These are phyloP conservation scores for Suillus subaureus DNA, from an alignment of 768 basidiomycete genomes.

Conservation along the genomic window DNA sequence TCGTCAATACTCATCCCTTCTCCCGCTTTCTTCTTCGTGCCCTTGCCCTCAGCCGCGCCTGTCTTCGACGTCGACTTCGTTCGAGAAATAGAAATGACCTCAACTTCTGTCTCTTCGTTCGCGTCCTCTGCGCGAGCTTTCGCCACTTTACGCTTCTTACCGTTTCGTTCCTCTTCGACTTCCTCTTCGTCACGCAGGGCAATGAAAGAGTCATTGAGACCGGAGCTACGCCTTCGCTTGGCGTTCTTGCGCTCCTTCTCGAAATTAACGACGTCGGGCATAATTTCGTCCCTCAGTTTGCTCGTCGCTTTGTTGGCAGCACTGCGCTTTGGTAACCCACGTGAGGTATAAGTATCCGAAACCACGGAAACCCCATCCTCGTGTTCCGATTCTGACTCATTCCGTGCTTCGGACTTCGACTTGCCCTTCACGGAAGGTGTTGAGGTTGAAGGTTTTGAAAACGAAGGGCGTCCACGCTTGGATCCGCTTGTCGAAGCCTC, in stretches of 20 bases:
- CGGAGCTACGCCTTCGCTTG: too few species aligned
- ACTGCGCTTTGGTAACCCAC: too few species aligned
- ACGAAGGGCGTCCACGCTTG: conserved; percentile 22
- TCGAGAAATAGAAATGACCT: conserved; percentile 16
- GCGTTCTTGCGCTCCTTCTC: too few species aligned
- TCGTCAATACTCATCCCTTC: conserved; percentile 14
- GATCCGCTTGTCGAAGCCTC: conserved; percentile 24
- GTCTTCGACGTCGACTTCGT: conserved; percentile 15
- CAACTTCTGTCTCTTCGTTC: conserved; percentile 31
- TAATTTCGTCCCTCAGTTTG: too few species aligned
- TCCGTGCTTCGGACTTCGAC: conserved; percentile 2
- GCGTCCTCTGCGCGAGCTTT: conserved; percentile 19
- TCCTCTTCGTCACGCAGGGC: too few species aligned
- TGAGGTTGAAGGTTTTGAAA: conserved; percentile 15
- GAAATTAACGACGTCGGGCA: too few species aligned
- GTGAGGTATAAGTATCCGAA: conserved; percentile 12
- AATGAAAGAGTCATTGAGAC: too few species aligned
- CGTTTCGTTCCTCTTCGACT: conserved; percentile 17
- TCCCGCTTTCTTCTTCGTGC: conserved; percentile 5
- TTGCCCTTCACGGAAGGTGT: conserved; percentile 11
- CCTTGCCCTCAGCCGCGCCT: conserved; percentile 14
- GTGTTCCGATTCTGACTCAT: conserved; percentile 7
- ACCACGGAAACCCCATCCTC: conserved; percentile 15
- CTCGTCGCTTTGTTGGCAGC: too few species aligned
- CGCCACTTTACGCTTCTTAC: conserved; percentile 23